phyloP scores from a whole-genome alignment of 1,139 yeast species.

The Debaryomycetaceae sp. region DNA sequence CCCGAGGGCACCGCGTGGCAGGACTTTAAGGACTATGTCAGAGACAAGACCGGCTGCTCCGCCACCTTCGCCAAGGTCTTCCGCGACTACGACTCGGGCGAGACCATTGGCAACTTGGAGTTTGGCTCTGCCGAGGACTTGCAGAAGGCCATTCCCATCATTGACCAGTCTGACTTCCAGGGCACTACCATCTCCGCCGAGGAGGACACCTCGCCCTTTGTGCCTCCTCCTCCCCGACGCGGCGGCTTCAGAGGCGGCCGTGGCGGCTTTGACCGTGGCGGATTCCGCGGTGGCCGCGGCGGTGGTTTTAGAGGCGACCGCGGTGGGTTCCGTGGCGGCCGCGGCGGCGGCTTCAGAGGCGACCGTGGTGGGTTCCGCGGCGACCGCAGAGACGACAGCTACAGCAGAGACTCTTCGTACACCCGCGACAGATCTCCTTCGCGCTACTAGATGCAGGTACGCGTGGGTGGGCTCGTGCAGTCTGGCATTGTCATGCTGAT shows the following conservation, averaged over 20 bases:
- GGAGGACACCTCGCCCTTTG: constrained; percentile 73
- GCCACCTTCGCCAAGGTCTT: constrained; percentile 67
- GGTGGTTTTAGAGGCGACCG: constrained; percentile 31
- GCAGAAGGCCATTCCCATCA: constrained; percentile 53
- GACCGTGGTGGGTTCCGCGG: constrained; percentile 30
- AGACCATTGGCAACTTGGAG: constrained; percentile 70
- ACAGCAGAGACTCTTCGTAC: constrained; percentile 29
- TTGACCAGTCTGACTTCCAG: constrained; percentile 63
- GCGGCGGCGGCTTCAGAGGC: constrained; percentile 22
- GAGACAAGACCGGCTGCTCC: constrained; percentile 54
- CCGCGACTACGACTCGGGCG: constrained; percentile 47
- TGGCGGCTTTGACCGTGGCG: constrained; percentile 17
- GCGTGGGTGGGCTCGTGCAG: too few species aligned
- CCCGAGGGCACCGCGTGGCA: constrained; percentile 80
- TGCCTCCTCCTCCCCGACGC: constrained; percentile 54
- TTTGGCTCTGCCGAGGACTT: constrained; percentile 67
- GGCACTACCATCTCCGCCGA: constrained; percentile 59
- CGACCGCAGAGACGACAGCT: constrained; percentile 14
- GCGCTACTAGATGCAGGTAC: constrained; percentile 33
- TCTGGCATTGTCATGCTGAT: too few species aligned
- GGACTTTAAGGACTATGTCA: constrained; percentile 69
- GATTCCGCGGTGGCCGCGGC: constrained; percentile 24
- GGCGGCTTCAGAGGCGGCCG: constrained; percentile 29
- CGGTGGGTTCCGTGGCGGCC: constrained; percentile 24
- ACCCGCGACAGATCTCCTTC: constrained; percentile 53